Evolutionary conservation across 75 land plant genomes (phyloP), one percentile per base, ranked within the genome.

Genomic region (Ceratopteris richardii): DNA sequence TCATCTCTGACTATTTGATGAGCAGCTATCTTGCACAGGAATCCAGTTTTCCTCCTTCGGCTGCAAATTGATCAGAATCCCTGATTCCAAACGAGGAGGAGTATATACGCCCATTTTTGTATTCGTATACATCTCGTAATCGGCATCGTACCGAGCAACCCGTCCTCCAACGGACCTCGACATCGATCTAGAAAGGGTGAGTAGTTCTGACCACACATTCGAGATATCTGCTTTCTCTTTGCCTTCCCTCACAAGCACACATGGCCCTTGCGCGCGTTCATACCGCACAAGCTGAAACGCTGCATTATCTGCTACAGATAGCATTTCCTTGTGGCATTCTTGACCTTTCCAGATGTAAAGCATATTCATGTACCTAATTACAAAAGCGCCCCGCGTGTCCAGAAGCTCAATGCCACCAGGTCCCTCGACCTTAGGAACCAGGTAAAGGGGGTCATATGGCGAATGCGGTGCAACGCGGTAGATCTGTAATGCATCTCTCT

Each of bases 331-430:
- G 12, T 48, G 67, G 43, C 64, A 77, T 37, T 44, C 17, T 44
- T 59, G 53, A 11, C 79, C 79, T 26, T 55, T 54, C 79, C 79
- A 77, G 27, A 77, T 55, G 42, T 74, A 77, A 14, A 77, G 59
- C 44, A 57, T 51, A 37, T 46, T 67, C 25, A 40, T 28, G 28
- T 66, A 18, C 36, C 63, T 61, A 12, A 77, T 40, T 22, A 77
- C 54, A 62, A 77, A 77, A 20, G 63, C 78, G n/a, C 79, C 79
- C 27, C 79, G 60, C 29, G 78, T 63, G 66, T 77, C 79, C 31
- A 77, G 50, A 48, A 62, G 58, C 24, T 55, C 42, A 11, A 65
- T 21, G 21, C 36, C 56, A 29, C 61, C 66, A 2, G 48, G 54
- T 21, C 13, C 22, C 12, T 66, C 56, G 21, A 26, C 2, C 47